These are phyloP conservation scores for Parachaetomium inaequale DNA, from an alignment of 495 filamentous ascomycete genomes.

Conservation along the genomic window DNA sequence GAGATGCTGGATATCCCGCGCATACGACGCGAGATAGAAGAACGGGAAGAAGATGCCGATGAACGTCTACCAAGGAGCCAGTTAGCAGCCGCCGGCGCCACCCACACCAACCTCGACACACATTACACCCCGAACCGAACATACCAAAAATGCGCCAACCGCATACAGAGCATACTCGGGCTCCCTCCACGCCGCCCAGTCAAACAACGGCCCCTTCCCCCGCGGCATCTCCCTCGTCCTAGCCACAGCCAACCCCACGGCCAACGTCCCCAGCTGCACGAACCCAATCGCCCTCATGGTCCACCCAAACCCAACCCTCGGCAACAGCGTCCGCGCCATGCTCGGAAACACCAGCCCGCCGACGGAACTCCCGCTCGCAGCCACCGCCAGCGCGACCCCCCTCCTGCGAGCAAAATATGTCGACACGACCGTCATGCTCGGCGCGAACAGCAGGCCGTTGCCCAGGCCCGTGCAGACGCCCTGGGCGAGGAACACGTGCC, in stretches of 20 bases:
- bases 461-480: conserved; percentile 56
- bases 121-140: too few species aligned
- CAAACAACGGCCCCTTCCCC: conserved; percentile 33
- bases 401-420: conserved; percentile 67
- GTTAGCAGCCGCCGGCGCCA: too few species aligned
- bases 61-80: conserved; percentile 55
- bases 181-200: conserved; percentile 25
- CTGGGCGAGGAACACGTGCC: conserved; percentile 60
- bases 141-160: conserved; percentile 37
- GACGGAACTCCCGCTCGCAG: conserved; percentile 61
- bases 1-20: conserved; percentile 23
- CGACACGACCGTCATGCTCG: conserved; percentile 56
- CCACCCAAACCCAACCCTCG: conserved; percentile 61
- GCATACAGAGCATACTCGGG: conserved; percentile 6
- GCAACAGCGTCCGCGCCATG: conserved; percentile 54
- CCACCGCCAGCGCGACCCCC: conserved; percentile 65
- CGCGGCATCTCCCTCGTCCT: conserved; percentile 38
- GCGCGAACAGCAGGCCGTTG: conserved; percentile 58
- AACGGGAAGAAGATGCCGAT: conserved; percentile 64
- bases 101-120: too few species aligned
- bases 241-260: conserved; percentile 55
- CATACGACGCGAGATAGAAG: conserved; percentile 58
- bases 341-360: conserved; percentile 66
- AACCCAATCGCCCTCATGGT: conserved; percentile 60
- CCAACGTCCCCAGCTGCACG: conserved; percentile 32